Evolutionary conservation across 2,329 filamentous ascomycete genomes (phyloP), one percentile per base, ranked within the genome.

Genomic region (Apiospora malaysiana): DNA sequence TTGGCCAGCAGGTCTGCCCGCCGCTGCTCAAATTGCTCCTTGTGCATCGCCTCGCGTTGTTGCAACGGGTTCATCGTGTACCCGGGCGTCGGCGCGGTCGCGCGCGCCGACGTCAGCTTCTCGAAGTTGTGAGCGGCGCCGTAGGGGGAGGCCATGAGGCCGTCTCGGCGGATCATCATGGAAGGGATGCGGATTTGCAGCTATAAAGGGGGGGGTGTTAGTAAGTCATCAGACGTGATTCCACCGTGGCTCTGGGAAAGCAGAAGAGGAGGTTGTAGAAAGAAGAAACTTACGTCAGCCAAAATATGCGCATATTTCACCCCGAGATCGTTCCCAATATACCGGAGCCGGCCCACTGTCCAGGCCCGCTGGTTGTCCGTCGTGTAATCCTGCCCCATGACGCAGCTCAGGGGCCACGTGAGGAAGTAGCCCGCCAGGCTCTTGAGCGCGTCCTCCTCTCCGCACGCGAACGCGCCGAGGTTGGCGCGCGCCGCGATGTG

Each of bases 141-240:
- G 69, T 83, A 84, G 2, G 84, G 83, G 66, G 80, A 81, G 2
- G 83, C 82, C 81, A 87, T 82, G 12, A 88, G 78, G 5, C 83
- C 83, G 75, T 90, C 88, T 46, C 85, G 81, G 40, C 83, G 84
- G 77, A 91, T 90, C 72, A 90, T 83, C 89, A 91, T 90, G 0
- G 88, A 90, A 2, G 89, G 89, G 23, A 90, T 83, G 32, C 89
- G 87, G 69, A 90, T 79, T 76, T 88, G 84, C 69, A 90, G 82
- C 88, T 90, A 68, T 23, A 68, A 23, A 4, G 27, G 14, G 18
- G 27, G 32, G 10, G 8, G 25, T 23, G 32, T 63, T 9, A 43
- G 45, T 27, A 40, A 21, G 32, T 32, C 32, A 32, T 32, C 32
- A 8, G 14, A 46, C n/a, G n/a, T n/a, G n/a, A n/a, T n/a, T n/a